Evolutionary conservation across 2,329 filamentous ascomycete genomes (phyloP).

Genomic region (Pyricularia sp.): DNA sequence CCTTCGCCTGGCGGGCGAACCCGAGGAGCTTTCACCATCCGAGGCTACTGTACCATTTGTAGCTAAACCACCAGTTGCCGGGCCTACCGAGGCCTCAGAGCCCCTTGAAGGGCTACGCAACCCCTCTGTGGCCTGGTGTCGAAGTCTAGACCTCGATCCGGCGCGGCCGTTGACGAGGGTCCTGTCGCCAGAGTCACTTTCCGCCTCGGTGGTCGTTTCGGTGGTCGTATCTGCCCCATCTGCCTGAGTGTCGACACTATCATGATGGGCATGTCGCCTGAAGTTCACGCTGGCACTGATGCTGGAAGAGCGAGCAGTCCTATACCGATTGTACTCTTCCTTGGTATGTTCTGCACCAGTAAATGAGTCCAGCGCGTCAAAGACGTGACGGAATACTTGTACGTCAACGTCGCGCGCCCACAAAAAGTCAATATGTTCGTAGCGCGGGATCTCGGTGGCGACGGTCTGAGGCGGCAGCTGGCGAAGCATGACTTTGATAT

Average conservation of each 20-base stretch:
- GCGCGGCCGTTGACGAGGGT: background rate
- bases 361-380: constrained; percentile 74
- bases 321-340: constrained; percentile 52
- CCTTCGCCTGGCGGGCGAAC: background rate
- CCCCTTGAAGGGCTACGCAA: background rate
- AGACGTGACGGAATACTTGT: constrained; percentile 84
- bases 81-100: background rate
- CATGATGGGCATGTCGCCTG: constrained; percentile 13
- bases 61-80: background rate
- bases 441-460: constrained; percentile 80
- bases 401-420: constrained; percentile 82
- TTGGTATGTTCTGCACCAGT: constrained; percentile 46
- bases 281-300: constrained; percentile 26
- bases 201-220: background rate
- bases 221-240: background rate
- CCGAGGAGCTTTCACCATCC: background rate
- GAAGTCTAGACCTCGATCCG: background rate
- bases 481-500: constrained; percentile 85
- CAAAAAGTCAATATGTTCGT: constrained; percentile 93
- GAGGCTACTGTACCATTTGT: background rate
- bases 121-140: constrained; percentile 3
- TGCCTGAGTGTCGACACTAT: background rate
- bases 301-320: constrained; percentile 39
- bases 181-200: background rate
- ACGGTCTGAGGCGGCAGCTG: constrained; percentile 80